Evolutionary conservation across 495 filamentous ascomycete species (phyloP).

Genomic region (Rhizodiscina lignyota): DNA sequence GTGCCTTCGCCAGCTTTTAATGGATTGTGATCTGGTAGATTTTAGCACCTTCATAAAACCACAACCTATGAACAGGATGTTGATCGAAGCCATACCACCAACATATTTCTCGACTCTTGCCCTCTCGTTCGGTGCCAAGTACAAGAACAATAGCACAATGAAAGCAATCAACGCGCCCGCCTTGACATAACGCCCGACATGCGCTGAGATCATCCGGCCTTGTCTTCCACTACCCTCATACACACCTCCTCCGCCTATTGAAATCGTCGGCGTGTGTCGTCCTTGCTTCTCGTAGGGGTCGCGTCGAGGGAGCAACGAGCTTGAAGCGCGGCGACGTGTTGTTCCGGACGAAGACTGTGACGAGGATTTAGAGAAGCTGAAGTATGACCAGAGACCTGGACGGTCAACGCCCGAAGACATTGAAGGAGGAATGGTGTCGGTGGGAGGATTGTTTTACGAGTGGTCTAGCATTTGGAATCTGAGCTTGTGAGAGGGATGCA

Average conservation of each 20-base stretch:
- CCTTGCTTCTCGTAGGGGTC: slow-evolving; percentile 31
- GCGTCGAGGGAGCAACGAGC: slow-evolving; percentile 23
- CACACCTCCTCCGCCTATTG: background rate
- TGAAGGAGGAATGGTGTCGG: slow-evolving; percentile 10
- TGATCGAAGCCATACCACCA: background rate
- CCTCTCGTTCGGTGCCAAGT: slow-evolving; percentile 42
- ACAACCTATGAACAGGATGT: too few relatives aligned
- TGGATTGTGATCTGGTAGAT: background rate
- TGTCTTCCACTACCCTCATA: slow-evolving; percentile 8
- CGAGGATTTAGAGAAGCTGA: too few relatives aligned
- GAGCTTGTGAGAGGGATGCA: background rate
- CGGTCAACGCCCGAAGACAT: slow-evolving; percentile 29
- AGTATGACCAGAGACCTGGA: slow-evolving; percentile 30
- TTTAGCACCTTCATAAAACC: too few relatives aligned
- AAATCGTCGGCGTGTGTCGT: slow-evolving; percentile 16
- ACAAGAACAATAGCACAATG: slow-evolving; percentile 59
- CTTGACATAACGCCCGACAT: slow-evolving; percentile 54
- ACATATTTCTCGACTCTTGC: slow-evolving; percentile 10
- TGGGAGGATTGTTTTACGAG: too few relatives aligned
- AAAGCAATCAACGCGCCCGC: slow-evolving; percentile 61
- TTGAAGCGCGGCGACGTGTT: slow-evolving; percentile 19
- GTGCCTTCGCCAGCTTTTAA: slow-evolving; percentile 3
- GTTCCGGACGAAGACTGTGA: slow-evolving; percentile 11
- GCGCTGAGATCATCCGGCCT: slow-evolving; percentile 31
- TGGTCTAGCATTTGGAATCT: background rate